Conservation (phyloP, 2,329 filamentous ascomycete genomes). For the Claviceps sorghi region DNA sequence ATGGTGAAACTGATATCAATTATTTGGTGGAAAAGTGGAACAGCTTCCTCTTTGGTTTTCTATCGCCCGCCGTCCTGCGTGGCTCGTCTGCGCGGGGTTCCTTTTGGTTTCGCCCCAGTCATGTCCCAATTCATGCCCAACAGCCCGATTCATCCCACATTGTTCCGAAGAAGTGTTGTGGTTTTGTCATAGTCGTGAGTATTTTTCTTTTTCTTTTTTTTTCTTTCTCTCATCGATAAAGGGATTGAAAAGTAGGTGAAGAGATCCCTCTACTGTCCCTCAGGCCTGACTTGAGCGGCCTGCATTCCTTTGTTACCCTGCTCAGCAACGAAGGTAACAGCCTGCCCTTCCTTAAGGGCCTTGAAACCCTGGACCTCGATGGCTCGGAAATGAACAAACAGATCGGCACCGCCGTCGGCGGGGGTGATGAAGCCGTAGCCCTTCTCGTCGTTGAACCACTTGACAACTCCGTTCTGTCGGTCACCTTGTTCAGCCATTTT, state of each 20-base stretch:
- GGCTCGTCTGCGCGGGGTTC: background rate
- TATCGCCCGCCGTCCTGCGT: background rate
- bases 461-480: slow-evolving; percentile 7
- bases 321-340: slow-evolving; percentile 5
- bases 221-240: background rate
- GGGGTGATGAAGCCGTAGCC: slow-evolving; percentile 10
- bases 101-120: background rate
- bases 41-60: slow-evolving; percentile 1
- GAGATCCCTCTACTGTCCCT: background rate
- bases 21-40: slow-evolving; percentile 3
- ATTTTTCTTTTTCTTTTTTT: background rate
- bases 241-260: background rate
- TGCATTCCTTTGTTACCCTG: slow-evolving; percentile 9
- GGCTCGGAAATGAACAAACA: slow-evolving; percentile 10
- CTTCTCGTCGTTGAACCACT: slow-evolving; percentile 12
- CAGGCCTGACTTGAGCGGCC: slow-evolving; percentile 13
- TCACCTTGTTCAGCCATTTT: slow-evolving; percentile 8
- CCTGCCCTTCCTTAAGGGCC: slow-evolving; percentile 9
- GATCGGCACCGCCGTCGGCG: slow-evolving; percentile 2
- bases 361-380: slow-evolving; percentile 9
- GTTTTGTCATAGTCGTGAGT: background rate
- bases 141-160: background rate
- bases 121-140: background rate
- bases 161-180: background rate
- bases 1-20: slow-evolving; percentile 2